A percentile compares a stretch with the other conserved stretches of the same genome.
These are phyloP conservation scores for Curvularia sp. DNA, from an alignment of 2,329 filamentous ascomycete species.

Conservation along the genomic window DNA sequence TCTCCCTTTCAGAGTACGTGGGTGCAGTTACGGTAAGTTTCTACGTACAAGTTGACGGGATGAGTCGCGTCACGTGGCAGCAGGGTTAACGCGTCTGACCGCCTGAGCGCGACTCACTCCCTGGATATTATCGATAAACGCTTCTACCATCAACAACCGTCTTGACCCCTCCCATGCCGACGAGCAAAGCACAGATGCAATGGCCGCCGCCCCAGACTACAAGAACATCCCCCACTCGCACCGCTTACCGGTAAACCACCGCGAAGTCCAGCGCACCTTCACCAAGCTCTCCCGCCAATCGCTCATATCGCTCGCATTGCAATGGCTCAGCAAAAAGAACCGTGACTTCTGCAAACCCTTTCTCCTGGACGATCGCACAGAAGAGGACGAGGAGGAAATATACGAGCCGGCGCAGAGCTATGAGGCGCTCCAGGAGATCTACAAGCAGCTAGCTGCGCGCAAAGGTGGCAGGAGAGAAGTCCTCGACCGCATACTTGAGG, in stretches of 20 bases:
- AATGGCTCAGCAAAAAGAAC: constrained; percentile 77
- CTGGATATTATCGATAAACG: constrained; percentile 34
- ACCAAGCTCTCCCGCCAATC: constrained; percentile 74
- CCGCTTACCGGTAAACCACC: constrained; percentile 70
- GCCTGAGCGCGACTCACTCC: constrained; percentile 18
- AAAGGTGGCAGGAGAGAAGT: constrained; percentile 63
- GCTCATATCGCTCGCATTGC: constrained; percentile 73
- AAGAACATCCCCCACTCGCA: constrained; percentile 75
- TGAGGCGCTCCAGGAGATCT: constrained; percentile 67
- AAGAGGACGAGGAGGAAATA: constrained; percentile 64
- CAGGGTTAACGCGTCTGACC: constrained; percentile 13
- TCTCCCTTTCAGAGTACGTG: neutral
- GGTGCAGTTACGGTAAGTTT: neutral
- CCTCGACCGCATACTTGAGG: constrained; percentile 63
- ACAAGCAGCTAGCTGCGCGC: constrained; percentile 50
- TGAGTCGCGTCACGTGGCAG: constrained; percentile 21
- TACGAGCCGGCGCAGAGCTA: constrained; percentile 73
- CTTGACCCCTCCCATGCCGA: constrained; percentile 38
- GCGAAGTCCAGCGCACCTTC: constrained; percentile 70
- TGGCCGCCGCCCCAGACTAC: constrained; percentile 72
- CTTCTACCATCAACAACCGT: constrained; percentile 21
- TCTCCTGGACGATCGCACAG: constrained; percentile 53
- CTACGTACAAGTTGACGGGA: no score
- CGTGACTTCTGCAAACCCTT: constrained; percentile 66
- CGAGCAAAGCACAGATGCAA: constrained; percentile 36